Evolutionary conservation across 2,329 filamentous ascomycete species (phyloP).

Genomic region (Cordyceps javanica): DNA sequence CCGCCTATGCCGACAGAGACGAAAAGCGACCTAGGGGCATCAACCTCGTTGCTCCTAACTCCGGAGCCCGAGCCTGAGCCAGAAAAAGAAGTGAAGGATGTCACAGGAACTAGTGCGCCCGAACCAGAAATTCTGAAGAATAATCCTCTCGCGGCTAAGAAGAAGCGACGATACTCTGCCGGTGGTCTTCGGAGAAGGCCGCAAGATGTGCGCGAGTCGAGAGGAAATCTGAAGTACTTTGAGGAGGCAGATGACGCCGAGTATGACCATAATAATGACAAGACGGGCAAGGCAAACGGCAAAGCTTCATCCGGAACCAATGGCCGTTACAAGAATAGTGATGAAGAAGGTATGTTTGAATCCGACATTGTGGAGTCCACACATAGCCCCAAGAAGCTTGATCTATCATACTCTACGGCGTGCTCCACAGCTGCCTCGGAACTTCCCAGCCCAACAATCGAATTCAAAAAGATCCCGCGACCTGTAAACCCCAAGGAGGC

Average conservation of each 20-base stretch:
- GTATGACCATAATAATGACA: conserved; percentile 26
- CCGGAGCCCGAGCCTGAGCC: conserved; percentile 32
- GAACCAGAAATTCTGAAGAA: conserved; percentile 51
- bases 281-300: neutral
- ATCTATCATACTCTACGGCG: conserved; percentile 30
- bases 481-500: conserved; percentile 75
- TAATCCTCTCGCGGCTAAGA: conserved; percentile 34
- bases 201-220: conserved; percentile 60
- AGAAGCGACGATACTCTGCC: conserved; percentile 76
- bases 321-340: conserved; percentile 50
- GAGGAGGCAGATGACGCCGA: conserved; percentile 83
- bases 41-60: conserved; percentile 21
- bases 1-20: conserved; percentile 18
- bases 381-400: conserved; percentile 4
- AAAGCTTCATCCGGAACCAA: neutral
- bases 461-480: conserved; percentile 41
- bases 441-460: conserved; percentile 30
- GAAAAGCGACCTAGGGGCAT: conserved; percentile 28
- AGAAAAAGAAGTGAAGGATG: conserved; percentile 40
- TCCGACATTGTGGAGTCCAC: conserved; percentile 2
- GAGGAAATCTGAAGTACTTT: conserved; percentile 81
- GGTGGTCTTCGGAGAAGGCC: conserved; percentile 73
- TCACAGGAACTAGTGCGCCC: conserved; percentile 59
- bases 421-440: conserved; percentile 26
- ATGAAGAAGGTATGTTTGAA: conserved; percentile 27